A percentile compares a stretch with the other conserved stretches of the same genome.
These are phyloP conservation scores for Pseudovirgaria hyperparasitica DNA, from an alignment of 2,329 filamentous ascomycete genomes.

Conservation along the genomic window DNA sequence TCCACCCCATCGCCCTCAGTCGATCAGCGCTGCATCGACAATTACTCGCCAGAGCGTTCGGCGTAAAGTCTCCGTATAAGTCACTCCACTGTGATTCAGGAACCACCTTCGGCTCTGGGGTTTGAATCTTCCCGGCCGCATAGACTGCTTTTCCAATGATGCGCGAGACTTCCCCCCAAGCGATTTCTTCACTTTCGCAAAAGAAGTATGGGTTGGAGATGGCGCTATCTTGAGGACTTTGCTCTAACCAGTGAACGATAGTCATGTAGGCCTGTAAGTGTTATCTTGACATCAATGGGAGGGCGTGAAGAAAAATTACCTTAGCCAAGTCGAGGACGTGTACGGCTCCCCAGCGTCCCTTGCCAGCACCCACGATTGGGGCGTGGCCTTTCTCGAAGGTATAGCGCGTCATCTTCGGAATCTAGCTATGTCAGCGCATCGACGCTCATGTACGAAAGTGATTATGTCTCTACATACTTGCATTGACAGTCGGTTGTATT, in stretches of 20 bases:
- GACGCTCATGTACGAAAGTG: no score
- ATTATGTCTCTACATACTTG: no score
- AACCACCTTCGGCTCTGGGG: constrained; percentile 23
- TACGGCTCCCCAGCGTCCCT: constrained; percentile 30
- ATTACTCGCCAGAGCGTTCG: constrained; percentile 28
- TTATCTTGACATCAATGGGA: no score
- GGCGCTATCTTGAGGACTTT: constrained; percentile 13
- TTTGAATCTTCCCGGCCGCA: constrained; percentile 23
- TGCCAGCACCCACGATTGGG: constrained; percentile 31
- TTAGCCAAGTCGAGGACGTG: constrained; percentile 37
- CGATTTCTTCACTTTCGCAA: constrained; percentile 32
- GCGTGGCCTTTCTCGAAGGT: constrained; percentile 36
- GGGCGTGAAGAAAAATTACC: no score
- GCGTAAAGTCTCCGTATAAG: constrained; percentile 25
- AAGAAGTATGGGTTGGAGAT: constrained; percentile 38
- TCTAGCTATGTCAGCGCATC: no score
- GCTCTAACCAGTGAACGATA: constrained; percentile 34
- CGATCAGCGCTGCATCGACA: constrained; percentile 31
- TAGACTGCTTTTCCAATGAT: constrained; percentile 27
- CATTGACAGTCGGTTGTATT: constrained; percentile 30
- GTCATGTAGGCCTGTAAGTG: constrained; percentile 32
- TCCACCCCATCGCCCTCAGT: constrained; percentile 33
- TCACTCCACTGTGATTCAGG: constrained; percentile 26
- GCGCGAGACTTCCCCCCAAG: constrained; percentile 28
- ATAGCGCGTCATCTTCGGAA: constrained; percentile 35